Evolutionary conservation across 2,329 filamentous ascomycete species (phyloP).

Genomic region (Emergomyces africanus): DNA sequence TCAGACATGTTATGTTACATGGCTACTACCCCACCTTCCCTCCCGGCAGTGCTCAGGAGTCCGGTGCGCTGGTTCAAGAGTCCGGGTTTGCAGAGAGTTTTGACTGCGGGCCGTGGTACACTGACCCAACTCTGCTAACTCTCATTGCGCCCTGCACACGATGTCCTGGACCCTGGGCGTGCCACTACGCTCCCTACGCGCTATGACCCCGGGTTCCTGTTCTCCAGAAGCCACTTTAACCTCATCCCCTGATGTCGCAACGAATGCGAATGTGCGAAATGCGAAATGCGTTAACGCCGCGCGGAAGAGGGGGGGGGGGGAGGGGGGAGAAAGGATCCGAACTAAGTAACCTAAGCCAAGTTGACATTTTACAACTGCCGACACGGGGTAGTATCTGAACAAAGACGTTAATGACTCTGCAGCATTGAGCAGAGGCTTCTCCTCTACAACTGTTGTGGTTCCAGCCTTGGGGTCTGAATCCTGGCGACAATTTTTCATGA

Average conservation of each 20-base stretch:
- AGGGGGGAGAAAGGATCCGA: neutral
- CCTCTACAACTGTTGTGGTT: neutral
- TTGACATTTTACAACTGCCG: neutral
- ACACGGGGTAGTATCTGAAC: neutral
- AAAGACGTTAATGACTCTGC: neutral
- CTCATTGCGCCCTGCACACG: neutral
- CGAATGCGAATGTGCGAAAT: neutral
- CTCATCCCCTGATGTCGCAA: neutral
- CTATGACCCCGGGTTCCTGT: neutral
- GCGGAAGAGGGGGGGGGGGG: too few species aligned
- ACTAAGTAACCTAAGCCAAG: neutral
- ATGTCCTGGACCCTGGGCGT: neutral
- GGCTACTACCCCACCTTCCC: neutral
- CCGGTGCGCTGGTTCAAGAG: neutral
- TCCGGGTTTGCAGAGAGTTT: neutral
- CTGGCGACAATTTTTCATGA: neutral
- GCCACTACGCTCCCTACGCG: neutral
- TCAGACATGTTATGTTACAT: neutral
- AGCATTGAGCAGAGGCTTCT: neutral
- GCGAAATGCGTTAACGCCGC: too few species aligned
- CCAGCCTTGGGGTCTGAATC: neutral
- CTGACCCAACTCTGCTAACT: too few species aligned
- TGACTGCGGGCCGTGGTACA: neutral
- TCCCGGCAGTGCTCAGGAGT: neutral
- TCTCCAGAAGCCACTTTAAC: neutral